Base-by-base conservation (phyloP, 2,329 filamentous ascomycete species). In the Colletotrichum tropicale region DNA sequence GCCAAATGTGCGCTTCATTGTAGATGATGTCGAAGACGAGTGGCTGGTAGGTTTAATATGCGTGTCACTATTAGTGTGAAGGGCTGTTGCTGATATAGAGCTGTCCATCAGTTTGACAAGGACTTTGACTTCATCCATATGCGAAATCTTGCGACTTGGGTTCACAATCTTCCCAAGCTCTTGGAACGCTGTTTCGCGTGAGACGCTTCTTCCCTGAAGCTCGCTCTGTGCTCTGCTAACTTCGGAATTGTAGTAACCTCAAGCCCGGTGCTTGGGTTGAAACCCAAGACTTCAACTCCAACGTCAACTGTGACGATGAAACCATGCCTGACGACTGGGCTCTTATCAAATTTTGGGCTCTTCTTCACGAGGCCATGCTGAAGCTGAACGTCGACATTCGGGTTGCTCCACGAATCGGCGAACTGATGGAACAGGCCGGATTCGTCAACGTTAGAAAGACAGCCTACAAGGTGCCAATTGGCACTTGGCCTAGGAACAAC, bases 241-340 rank as follows among this genome's bases (percentile, higher is more conserved):
- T 60, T 6, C 1, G 1, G 7, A 12, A 1, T 8, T 61, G 16
- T 16, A 61, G 58, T 15, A 38, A 48, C 28, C 77, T 87, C 60
- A 84, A 81, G 36, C 87, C 88, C 0, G 87, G 87, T 18, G 87
- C 83, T 0, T 88, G 85, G 85, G 78, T 88, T 18, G 87, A 88
- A 71, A 79, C 87, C 1, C 86, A 88, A 76, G 87, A 88, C 26
- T 83, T 86, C 16, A 84, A 86, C 38, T 85, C 84, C 52, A 80
- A 83, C 56, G 80, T 84, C 8, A 81, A 82, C 61, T 81, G 80
- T 56, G 84, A 86, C 56, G 84, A 86, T 66, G 77, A 80, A 34
- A 82, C 79, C 8, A 74, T 85, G 7, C 82, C 84, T 2, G 38
- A 62, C 8, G 76, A 79, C 26, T 61, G 28, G 58, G 26, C 58